phyloP scores from a whole-genome alignment of 108 stramenopile species.

The Nitzschia inconspicua region DNA sequence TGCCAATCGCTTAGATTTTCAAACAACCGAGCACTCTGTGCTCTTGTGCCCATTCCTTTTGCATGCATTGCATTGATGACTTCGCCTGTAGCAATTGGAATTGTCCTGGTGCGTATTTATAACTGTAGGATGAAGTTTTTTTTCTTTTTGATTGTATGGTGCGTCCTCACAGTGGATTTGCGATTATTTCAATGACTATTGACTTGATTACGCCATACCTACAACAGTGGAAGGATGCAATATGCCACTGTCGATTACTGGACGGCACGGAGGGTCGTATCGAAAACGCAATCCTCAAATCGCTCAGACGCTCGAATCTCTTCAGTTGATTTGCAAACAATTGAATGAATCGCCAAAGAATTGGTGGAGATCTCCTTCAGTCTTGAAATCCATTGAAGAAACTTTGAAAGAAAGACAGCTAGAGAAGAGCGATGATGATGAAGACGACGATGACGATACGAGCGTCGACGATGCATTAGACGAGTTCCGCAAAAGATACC shows the following conservation, averaged over 20 bases:
- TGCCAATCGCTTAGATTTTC: slow-evolving; percentile 13
- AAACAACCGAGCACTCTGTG: slow-evolving; percentile 24
- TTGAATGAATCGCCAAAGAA: slow-evolving; percentile 5
- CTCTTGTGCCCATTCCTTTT: slow-evolving; percentile 35
- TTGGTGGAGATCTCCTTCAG: neutral
- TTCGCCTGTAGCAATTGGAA: slow-evolving; percentile 3
- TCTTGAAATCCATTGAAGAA: slow-evolving; percentile 4
- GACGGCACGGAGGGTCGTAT: slow-evolving; percentile 25
- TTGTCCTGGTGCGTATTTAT: slow-evolving; percentile 17
- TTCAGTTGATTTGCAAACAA: slow-evolving; percentile 12
- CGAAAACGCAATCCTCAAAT: slow-evolving; percentile 39
- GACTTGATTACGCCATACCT: neutral
- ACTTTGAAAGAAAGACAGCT: neutral
- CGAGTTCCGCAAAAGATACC: neutral
- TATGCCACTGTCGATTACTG: slow-evolving; percentile 35
- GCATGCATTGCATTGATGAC: slow-evolving; percentile 32
- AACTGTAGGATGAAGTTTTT: neutral
- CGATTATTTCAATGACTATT: neutral
- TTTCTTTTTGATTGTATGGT: neutral
- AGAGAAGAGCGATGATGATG: neutral
- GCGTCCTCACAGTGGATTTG: too few species aligned
- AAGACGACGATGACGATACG: neutral
- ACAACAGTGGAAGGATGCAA: slow-evolving; percentile 20
- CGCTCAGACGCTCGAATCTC: slow-evolving; percentile 23
- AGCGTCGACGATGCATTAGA: neutral